phyloP scores from a whole-genome alignment of 768 basidiomycete species.

The Macrolepiota albuminosa region DNA sequence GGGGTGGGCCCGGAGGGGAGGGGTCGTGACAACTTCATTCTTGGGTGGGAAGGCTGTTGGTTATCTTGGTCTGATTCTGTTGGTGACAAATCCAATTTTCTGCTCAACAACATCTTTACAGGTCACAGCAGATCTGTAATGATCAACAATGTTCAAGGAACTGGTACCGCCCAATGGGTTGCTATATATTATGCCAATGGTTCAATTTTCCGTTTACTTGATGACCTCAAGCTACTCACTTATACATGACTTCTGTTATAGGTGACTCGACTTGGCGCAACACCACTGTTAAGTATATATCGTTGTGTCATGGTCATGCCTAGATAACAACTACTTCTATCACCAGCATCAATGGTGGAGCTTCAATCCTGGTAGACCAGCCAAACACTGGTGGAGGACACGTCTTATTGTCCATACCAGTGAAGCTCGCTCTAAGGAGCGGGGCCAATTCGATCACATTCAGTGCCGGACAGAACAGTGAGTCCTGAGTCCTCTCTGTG shows the following conservation, averaged over 20 bases:
- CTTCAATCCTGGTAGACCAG: constrained; percentile 48
- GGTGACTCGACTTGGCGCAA: constrained; percentile 55
- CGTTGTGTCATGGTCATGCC: background rate
- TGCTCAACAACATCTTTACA: constrained; percentile 13
- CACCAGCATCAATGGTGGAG: constrained; percentile 52
- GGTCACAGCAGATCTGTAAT: constrained; percentile 56
- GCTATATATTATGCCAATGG: constrained; percentile 57
- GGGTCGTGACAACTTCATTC: no score
- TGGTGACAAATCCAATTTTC: background rate
- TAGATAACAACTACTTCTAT: background rate
- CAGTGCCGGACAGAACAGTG: constrained; percentile 45
- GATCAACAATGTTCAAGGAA: constrained; percentile 51
- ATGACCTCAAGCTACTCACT: background rate
- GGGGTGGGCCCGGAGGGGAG: no score
- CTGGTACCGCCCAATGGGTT: constrained; percentile 53
- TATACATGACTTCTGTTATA: constrained; percentile 10
- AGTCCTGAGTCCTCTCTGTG: constrained; percentile 16
- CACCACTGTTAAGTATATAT: constrained; percentile 48
- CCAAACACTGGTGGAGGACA: constrained; percentile 52
- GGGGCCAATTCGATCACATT: constrained; percentile 52
- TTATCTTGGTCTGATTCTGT: constrained; percentile 40
- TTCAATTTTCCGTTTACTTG: constrained; percentile 5
- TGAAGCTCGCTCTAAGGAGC: constrained; percentile 42
- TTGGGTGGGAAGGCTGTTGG: constrained; percentile 50
- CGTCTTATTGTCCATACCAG: constrained; percentile 52